Percentiles rank a stretch among this genome's conserved stretches.
Evolutionary conservation across 169 alveolate species (phyloP).

Genomic region (Eimeria necatrix): DNA sequence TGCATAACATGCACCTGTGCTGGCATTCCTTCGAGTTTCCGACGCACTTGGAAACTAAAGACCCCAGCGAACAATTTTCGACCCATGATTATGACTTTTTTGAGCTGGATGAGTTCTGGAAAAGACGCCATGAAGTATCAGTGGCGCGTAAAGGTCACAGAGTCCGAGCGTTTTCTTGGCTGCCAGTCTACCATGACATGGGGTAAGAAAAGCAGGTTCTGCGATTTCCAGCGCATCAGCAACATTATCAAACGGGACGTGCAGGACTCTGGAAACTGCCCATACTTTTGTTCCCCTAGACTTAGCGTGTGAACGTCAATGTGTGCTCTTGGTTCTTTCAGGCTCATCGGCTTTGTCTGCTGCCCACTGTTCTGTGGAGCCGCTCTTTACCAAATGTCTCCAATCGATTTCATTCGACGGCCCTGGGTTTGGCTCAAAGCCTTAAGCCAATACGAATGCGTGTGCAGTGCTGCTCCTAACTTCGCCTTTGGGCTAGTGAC

Average conservation of each 20-base stretch:
- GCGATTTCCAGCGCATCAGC: too few species aligned
- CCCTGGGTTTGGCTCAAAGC: slow-evolving; percentile 87
- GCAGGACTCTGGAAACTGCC: neutral
- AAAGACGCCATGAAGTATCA: slow-evolving; percentile 70
- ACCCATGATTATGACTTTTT: slow-evolving; percentile 63
- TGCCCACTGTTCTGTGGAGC: slow-evolving; percentile 86
- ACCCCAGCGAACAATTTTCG: slow-evolving; percentile 66
- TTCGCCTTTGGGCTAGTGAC: slow-evolving; percentile 88
- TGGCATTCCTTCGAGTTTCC: slow-evolving; percentile 83
- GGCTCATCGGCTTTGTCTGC: slow-evolving; percentile 87
- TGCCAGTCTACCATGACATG: slow-evolving; percentile 89
- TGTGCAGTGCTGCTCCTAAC: slow-evolving; percentile 87
- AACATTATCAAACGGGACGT: neutral
- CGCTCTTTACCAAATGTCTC: slow-evolving; percentile 86
- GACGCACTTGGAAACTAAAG: slow-evolving; percentile 73
- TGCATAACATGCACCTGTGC: slow-evolving; percentile 85
- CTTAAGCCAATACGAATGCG: slow-evolving; percentile 85
- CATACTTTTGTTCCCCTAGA: neutral
- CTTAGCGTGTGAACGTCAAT: neutral
- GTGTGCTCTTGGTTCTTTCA: slow-evolving; percentile 17
- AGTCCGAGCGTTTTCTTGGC: slow-evolving; percentile 85
- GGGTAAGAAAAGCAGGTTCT: slow-evolving; percentile 76
- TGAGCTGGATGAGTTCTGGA: slow-evolving; percentile 72
- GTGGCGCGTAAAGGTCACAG: slow-evolving; percentile 79
- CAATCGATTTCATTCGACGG: slow-evolving; percentile 86